Evolutionary conservation across 352 stramenopile species (phyloP).

Genomic region (Globisporangium lucens): DNA sequence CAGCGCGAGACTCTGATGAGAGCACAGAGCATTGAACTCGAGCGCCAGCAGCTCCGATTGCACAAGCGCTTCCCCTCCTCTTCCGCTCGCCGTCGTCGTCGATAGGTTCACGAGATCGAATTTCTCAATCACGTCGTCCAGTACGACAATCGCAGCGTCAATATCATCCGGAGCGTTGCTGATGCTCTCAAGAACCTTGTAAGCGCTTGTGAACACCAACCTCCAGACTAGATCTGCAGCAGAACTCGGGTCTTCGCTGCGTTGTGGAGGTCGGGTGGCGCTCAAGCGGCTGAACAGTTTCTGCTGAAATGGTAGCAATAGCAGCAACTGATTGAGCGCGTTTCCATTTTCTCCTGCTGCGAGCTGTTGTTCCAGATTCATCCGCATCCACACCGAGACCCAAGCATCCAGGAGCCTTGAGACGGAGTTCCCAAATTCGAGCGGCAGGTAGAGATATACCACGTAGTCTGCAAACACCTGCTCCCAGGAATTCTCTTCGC

Average conservation of each 20-base stretch:
- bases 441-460: slow-evolving; percentile 49
- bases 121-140: slow-evolving; percentile 33
- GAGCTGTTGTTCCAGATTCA: slow-evolving; percentile 22
- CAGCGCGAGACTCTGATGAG: slow-evolving; percentile 16
- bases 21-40: slow-evolving; percentile 17
- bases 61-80: slow-evolving; percentile 1
- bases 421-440: slow-evolving; percentile 43
- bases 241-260: neutral
- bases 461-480: slow-evolving; percentile 37
- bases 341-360: slow-evolving; percentile 4
- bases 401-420: slow-evolving; percentile 32
- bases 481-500: slow-evolving; percentile 35
- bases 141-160: slow-evolving; percentile 31
- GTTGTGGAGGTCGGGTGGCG: slow-evolving; percentile 9
- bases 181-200: slow-evolving; percentile 18
- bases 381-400: slow-evolving; percentile 47
- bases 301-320: slow-evolving; percentile 49
- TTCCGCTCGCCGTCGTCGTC: slow-evolving; percentile 1
- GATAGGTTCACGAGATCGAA: slow-evolving; percentile 40
- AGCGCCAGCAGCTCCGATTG: slow-evolving; percentile 21
- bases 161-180: slow-evolving; percentile 3
- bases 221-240: slow-evolving; percentile 18
- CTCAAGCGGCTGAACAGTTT: slow-evolving; percentile 38
- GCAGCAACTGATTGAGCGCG: slow-evolving; percentile 17
- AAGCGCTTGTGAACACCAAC: slow-evolving; percentile 28